Conservation (phyloP, 1,284 basidiomycete genomes). For the Tilletia caries region DNA sequence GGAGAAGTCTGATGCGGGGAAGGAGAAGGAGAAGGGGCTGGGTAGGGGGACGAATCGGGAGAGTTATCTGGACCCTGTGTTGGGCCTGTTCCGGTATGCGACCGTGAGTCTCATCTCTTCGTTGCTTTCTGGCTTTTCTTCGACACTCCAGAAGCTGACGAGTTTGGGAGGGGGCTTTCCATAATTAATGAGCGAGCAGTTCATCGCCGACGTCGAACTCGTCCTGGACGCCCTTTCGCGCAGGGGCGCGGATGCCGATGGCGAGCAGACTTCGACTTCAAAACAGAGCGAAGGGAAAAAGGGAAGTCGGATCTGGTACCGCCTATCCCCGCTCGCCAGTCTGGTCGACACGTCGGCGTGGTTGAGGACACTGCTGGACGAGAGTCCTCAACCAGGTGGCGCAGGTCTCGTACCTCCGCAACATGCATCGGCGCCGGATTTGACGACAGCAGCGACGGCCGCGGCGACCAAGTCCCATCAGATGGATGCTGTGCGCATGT, state of each 20-base stretch:
- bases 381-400: no score
- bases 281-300: background rate
- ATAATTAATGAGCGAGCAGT: background rate
- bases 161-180: background rate
- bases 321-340: background rate
- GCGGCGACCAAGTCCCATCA: background rate
- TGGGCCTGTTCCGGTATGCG: slow-evolving; percentile 11
- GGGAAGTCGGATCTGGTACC: background rate
- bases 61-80: background rate
- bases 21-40: background rate
- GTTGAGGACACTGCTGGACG: background rate
- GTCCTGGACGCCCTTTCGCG: slow-evolving; percentile 9
- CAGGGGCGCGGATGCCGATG: background rate
- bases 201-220: background rate
- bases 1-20: background rate
- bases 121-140: no score
- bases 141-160: background rate
- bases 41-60: background rate
- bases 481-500: slow-evolving; percentile 1
- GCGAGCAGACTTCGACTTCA: background rate
- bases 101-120: background rate
- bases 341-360: slow-evolving; percentile 1
- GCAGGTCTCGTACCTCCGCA: no score
- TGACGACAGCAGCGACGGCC: background rate
- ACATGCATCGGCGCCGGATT: background rate